A percentile compares a stretch with the other conserved stretches of the same genome.
Evolutionary conservation across 352 stramenopile genomes (phyloP).

Genomic region (Phytophthora pistaciae): DNA sequence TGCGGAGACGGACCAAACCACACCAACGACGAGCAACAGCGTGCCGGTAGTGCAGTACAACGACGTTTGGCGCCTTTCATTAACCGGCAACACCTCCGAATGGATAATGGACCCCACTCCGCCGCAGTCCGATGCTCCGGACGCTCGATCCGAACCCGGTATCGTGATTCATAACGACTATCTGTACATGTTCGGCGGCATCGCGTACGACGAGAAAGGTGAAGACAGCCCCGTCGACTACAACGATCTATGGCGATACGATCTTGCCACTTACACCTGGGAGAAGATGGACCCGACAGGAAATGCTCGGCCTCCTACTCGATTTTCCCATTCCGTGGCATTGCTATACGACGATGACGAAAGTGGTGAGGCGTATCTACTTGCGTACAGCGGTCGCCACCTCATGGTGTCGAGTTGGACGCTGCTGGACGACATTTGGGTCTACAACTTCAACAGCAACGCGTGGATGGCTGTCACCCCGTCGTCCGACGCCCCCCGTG

Average conservation of each 20-base stretch:
- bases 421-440: conserved; percentile 62
- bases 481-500: conserved; percentile 39
- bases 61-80: conserved; percentile 58
- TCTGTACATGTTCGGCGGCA: conserved; percentile 77
- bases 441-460: conserved; percentile 60
- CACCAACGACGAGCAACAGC: conserved; percentile 6
- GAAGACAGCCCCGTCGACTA: conserved; percentile 49
- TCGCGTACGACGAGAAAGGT: conserved; percentile 64
- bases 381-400: conserved; percentile 68
- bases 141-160: conserved; percentile 58
- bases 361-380: conserved; percentile 43
- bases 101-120: conserved; percentile 53
- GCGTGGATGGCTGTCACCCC: conserved; percentile 46
- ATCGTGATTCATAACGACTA: conserved; percentile 55
- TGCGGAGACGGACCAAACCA: conserved; percentile 4
- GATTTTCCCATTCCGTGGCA: conserved; percentile 71
- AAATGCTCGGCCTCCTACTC: conserved; percentile 38
- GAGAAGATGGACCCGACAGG: conserved; percentile 37
- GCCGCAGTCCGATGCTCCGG: conserved; percentile 24
- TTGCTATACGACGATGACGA: conserved; percentile 41
- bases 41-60: conserved; percentile 57
- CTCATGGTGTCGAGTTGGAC: conserved; percentile 59
- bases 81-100: conserved; percentile 26
- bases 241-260: conserved; percentile 75
- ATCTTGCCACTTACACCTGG: conserved; percentile 55